Evolutionary conservation across 495 filamentous ascomycete genomes (phyloP).

Genomic region (Amorphotheca resinae): DNA sequence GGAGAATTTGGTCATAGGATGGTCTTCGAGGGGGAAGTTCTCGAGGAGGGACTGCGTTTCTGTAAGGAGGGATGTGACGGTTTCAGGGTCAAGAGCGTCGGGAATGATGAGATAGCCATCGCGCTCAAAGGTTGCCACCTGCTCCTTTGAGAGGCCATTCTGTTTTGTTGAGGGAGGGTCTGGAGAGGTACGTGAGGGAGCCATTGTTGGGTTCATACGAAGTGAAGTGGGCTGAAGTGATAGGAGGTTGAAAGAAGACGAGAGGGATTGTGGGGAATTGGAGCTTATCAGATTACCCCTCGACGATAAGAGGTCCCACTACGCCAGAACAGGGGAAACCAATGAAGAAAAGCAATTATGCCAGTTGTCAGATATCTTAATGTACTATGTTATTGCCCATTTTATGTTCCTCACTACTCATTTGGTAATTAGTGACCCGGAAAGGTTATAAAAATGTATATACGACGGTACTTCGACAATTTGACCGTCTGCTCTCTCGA

Average conservation of each 20-base stretch:
- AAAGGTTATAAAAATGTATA: too few species aligned
- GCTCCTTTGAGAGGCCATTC: slow-evolving; percentile 46
- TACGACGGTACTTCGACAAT: too few species aligned
- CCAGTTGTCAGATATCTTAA: too few species aligned
- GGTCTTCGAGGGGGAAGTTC: slow-evolving; percentile 58
- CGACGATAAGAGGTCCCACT: not conserved
- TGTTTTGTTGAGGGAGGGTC: not conserved
- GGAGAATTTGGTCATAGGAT: slow-evolving; percentile 87
- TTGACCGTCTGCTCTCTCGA: too few species aligned
- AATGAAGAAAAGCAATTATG: too few species aligned
- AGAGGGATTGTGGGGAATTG: not conserved
- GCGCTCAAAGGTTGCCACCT: slow-evolving; percentile 57
- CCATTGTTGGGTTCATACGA: slow-evolving; percentile 7
- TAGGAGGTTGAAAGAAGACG: not conserved
- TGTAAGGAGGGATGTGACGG: slow-evolving; percentile 52
- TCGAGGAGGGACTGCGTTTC: slow-evolving; percentile 66
- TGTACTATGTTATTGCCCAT: too few species aligned
- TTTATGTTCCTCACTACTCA: too few species aligned
- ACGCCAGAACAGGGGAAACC: too few species aligned
- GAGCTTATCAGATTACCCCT: not conserved
- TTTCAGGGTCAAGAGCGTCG: slow-evolving; percentile 51
- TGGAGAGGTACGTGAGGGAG: slow-evolving; percentile 14
- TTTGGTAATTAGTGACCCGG: too few species aligned
- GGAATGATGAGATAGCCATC: slow-evolving; percentile 91
- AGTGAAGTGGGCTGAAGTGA: not conserved